Evolutionary conservation across 108 stramenopile species (phyloP), one percentile per base, ranked within the genome.

Genomic region (Epithemia pelagica): DNA sequence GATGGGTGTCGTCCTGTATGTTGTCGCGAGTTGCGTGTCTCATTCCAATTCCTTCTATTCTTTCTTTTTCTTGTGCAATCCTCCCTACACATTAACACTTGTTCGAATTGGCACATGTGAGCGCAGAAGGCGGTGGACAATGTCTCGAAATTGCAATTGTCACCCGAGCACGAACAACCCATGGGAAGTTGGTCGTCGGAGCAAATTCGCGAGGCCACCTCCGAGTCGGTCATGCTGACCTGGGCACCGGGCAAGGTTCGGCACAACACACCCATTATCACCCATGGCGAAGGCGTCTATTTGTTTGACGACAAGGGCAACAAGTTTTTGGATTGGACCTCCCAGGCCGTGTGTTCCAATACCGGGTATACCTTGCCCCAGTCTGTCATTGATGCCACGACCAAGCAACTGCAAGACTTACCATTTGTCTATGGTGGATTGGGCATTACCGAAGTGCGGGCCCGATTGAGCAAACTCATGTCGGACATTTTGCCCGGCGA

Each of bases 331-430:
- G 81, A 82, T 66, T 82, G 77, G 77, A 78, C 74, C 24, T 75
- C 77, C n/a, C 77, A 78, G 64, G 77, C 78, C 57, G 76, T 82
- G 60, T 82, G 81, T 62, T 72, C 81, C 58, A 82, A 82, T 58
- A 25, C 72, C 0, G 81, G 81, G 22, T 67, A 82, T 66, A 54
- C 65, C n/a, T 20, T 82, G 2, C 71, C 75, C 30, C 30, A 29
- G 2, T 2, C 30, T 25, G 69, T 82, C 60, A 46, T 65, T 30
- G 63, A 70, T 8, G 80, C 73, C 22, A 71, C 72, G 18, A 25
- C 26, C 27, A 52, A 79, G 37, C 82, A 83, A 67, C 52, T 79
- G 31, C 62, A 63, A 15, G 31, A 65, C 7, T 29, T 76, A 0
- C 72, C 72, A 21, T 78, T 70, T 58, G 66, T 78, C 5, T 83